Evolutionary conservation across 1,284 basidiomycete genomes (phyloP), one percentile per base, ranked within the genome.

Genomic region (Trichosporon ovoides): DNA sequence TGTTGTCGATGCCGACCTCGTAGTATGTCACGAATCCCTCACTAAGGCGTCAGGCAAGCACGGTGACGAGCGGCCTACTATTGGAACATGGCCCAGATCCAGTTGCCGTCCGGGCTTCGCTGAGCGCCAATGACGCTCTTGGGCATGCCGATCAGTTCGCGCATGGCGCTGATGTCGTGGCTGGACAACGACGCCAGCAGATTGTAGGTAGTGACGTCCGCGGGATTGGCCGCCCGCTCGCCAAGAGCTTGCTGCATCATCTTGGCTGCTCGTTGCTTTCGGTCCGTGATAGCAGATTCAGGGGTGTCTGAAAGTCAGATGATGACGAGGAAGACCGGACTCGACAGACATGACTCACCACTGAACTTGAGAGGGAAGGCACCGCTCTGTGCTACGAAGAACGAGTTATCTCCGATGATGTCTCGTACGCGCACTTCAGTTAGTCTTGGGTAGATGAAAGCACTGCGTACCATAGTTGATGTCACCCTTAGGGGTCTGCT

Each of bases 131-230:
- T n/a, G 37, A 70, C 68, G 18, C 64, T 61, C 38, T 68, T 59
- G 14, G 76, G 76, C 68, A 74, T 67, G 13, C 75, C 76, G 10
- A 77, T 38, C 1, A 77, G 59, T 64, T 80, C 78, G n/a, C 79
- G 65, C 78, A 80, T 79, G 11, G 76, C 75, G 31, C 68, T 70
- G 12, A 79, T 59, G 60, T 79, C 78, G 60, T 80, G 79, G 33
- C 66, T 68, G 5, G 68, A 72, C 13, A 80, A 62, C 7, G 68
- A 62, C 13, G 73, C 72, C 0, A 80, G 69, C 11, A 79, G 61
- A 7, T 62, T 62, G 63, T 72, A 77, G 3, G 72, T 67, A 19
- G 57, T 52, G 13, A 52, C 57, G 56, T 78, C 70, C 12, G 68
- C 65, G 1, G 61, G 48, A 53, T 70, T 63, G 5, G 49, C 22